Percentiles rank a stretch among this genome's conserved stretches.
Conservation (phyloP, 129 eudicot genomes). For the Saussurea involucrata region DNA sequence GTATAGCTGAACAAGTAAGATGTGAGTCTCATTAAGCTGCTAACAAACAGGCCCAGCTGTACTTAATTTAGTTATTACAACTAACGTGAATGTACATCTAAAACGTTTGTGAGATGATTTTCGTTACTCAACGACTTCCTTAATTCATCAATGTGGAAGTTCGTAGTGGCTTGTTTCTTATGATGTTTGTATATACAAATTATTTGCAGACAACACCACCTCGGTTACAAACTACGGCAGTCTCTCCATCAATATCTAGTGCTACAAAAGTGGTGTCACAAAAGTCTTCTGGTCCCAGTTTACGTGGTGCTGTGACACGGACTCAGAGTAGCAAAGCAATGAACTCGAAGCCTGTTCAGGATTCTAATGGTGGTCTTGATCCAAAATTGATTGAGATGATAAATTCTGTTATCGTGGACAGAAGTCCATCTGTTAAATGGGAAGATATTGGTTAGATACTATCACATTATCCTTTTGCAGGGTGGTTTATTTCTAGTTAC, state of each 20-base stretch:
- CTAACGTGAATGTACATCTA: background rate
- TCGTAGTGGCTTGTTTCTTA: background rate
- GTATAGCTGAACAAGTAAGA: too few relatives aligned
- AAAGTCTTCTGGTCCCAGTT: slow-evolving; percentile 37
- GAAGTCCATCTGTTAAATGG: slow-evolving; percentile 98
- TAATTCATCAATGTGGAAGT: background rate
- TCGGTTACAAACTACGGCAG: slow-evolving; percentile 38
- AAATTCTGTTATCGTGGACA: slow-evolving; percentile 85
- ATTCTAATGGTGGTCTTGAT: slow-evolving; percentile 53
- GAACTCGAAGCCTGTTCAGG: slow-evolving; percentile 51
- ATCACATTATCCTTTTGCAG: background rate
- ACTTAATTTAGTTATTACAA: background rate
- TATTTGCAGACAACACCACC: slow-evolving; percentile 29
- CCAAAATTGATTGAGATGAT: slow-evolving; percentile 85
- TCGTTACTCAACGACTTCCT: background rate
- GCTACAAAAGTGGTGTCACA: slow-evolving; percentile 30
- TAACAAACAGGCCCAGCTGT: background rate
- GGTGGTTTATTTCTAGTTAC: background rate
- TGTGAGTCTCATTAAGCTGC: too few relatives aligned
- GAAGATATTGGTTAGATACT: slow-evolving; percentile 89
- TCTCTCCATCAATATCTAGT: slow-evolving; percentile 24
- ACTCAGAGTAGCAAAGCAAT: slow-evolving; percentile 38
- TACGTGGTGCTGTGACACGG: slow-evolving; percentile 30
- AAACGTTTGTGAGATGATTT: background rate
- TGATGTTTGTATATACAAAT: background rate